Conservation (phyloP, 139 green algal species). For the Tetradesmus lagerheimii region DNA sequence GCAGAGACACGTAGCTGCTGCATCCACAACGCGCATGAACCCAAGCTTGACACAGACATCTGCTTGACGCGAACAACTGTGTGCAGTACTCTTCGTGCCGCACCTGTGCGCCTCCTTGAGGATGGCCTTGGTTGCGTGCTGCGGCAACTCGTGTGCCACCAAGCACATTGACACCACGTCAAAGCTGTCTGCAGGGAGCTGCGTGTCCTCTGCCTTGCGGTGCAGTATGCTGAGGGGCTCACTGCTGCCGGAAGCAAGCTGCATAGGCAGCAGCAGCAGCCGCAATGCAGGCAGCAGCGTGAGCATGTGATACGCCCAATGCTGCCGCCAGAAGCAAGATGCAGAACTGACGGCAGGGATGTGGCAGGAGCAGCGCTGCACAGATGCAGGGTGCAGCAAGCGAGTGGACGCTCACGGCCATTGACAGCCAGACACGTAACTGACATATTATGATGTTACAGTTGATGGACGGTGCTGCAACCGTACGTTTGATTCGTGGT, state of each 20-base stretch:
- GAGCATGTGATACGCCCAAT: too few species aligned
- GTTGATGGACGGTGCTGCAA: too few species aligned
- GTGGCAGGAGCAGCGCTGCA: too few species aligned
- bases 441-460: too few species aligned
- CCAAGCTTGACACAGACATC: too few species aligned
- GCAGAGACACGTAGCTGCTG: not conserved
- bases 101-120: conserved; percentile 71
- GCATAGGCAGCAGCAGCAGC: not conserved
- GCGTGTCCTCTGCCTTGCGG: conserved; percentile 71
- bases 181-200: conserved; percentile 55
- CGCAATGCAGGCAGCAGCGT: not conserved
- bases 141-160: conserved; percentile 84
- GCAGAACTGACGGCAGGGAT: too few species aligned
- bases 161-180: conserved; percentile 87
- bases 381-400: too few species aligned
- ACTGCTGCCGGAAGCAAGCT: conserved; percentile 21
- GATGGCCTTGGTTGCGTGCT: conserved; percentile 63
- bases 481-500: too few species aligned
- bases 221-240: conserved; percentile 72
- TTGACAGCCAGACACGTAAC: too few species aligned
- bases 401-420: too few species aligned
- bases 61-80: too few species aligned
- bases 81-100: not conserved
- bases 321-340: too few species aligned
- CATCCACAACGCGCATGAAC: not conserved